Conservation (phyloP, 768 basidiomycete species). For the Pleurotus djamor region DNA sequence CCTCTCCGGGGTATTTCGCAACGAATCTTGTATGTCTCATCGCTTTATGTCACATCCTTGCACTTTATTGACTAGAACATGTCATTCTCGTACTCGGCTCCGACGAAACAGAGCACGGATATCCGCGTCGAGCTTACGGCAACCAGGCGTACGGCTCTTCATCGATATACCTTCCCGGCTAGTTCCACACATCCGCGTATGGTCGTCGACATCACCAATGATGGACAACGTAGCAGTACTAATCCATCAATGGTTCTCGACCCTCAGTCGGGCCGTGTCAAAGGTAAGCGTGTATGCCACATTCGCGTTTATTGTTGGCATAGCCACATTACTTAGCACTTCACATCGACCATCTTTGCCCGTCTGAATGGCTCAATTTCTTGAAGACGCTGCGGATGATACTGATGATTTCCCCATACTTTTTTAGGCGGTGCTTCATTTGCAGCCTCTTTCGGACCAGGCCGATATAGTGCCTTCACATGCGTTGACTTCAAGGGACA, state of each 20-base stretch:
- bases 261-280: conserved; percentile 46
- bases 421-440: conserved; percentile 31
- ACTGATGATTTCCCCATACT: not conserved
- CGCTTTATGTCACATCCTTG: not conserved
- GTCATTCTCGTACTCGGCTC: not conserved
- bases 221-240: conserved; percentile 52
- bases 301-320: not conserved
- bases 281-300: conserved; percentile 23
- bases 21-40: conserved; percentile 45
- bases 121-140: conserved; percentile 61
- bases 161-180: conserved; percentile 55
- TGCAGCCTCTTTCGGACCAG: conserved; percentile 58
- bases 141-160: conserved; percentile 56
- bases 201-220: conserved; percentile 60
- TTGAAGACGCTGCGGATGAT: too few species aligned
- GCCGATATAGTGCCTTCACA: conserved; percentile 53
- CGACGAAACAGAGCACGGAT: conserved; percentile 40
- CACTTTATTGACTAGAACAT: not conserved
- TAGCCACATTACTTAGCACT: not conserved
- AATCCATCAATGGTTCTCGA: conserved; percentile 47
- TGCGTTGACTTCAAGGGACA: conserved; percentile 62
- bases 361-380: too few species aligned
- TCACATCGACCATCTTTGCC: too few species aligned
- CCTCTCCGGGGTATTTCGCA: conserved; percentile 66
- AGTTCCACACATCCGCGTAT: conserved; percentile 48